Conservation (phyloP, 768 basidiomycete species). For the Psilocybe cyanescens region DNA sequence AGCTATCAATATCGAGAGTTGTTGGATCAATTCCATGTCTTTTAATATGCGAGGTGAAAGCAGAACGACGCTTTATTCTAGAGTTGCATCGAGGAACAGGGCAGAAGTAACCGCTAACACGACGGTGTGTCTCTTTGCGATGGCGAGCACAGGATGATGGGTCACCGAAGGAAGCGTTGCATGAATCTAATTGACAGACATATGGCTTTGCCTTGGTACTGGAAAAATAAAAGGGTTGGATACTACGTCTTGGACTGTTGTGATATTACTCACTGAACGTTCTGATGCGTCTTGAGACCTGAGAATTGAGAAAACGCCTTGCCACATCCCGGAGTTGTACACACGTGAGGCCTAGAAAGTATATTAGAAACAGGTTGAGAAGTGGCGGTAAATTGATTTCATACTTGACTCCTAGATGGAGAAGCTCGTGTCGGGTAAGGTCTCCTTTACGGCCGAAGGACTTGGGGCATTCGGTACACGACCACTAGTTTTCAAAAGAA, state of each 20-base stretch:
- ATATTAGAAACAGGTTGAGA: not conserved
- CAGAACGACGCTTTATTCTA: constrained; percentile 69
- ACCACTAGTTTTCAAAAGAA: constrained; percentile 10
- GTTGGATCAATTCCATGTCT: constrained; percentile 47
- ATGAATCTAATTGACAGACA: constrained; percentile 49
- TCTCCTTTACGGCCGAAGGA: constrained; percentile 62
- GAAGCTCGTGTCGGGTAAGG: constrained; percentile 55
- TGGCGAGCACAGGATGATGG: constrained; percentile 74
- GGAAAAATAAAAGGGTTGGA: not conserved
- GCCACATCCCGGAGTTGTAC: constrained; percentile 44
- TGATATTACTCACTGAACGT: constrained; percentile 59
- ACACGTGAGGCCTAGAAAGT: constrained; percentile 50
- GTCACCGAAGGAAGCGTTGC: constrained; percentile 61
- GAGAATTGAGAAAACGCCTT: constrained; percentile 63
- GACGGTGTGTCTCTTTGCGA: constrained; percentile 58
- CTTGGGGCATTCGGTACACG: constrained; percentile 50
- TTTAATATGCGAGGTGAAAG: constrained; percentile 57
- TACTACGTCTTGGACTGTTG: not conserved
- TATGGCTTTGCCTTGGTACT: constrained; percentile 60
- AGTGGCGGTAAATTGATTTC: constrained; percentile 15
- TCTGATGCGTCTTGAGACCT: constrained; percentile 65
- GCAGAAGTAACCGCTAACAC: constrained; percentile 48
- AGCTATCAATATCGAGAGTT: constrained; percentile 32
- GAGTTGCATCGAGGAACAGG: constrained; percentile 42
- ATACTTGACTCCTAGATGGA: constrained; percentile 58